Evolutionary conservation across 2,329 filamentous ascomycete species (phyloP).

Genomic region (Ceratocystis destructans): DNA sequence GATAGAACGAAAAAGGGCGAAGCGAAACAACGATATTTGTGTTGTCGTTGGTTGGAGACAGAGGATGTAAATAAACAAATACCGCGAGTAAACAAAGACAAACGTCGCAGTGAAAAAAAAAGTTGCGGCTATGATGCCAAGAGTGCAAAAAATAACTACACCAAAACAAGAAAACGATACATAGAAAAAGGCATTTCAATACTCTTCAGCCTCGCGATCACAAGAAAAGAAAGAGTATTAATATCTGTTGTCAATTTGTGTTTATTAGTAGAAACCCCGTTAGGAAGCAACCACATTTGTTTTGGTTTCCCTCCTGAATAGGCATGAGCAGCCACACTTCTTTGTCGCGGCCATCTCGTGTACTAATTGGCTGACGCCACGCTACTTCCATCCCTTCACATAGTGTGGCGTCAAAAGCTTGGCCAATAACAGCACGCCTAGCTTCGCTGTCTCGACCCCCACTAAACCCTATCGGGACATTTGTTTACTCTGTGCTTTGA

Average conservation of each 20-base stretch:
- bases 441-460: not conserved
- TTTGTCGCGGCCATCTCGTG: constrained; percentile 15
- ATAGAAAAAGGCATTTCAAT: not conserved
- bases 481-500: constrained; percentile 16
- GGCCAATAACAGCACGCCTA: constrained; percentile 10
- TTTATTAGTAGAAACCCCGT: not conserved
- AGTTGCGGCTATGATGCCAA: not conserved
- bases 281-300: constrained; percentile 15
- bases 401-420: not conserved
- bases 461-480: constrained; percentile 18
- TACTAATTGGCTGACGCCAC: constrained; percentile 11
- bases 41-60: constrained; percentile 1
- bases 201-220: no score
- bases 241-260: no score
- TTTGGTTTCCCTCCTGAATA: constrained; percentile 16
- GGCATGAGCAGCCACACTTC: constrained; percentile 12
- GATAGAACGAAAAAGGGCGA: no score
- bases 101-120: no score
- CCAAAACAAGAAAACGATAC: not conserved
- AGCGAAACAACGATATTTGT: no score
- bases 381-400: not conserved
- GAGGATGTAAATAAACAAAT: constrained; percentile 7
- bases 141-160: not conserved
- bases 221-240: no score
- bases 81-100: not conserved